Conservation (phyloP, 176 grass and related monocot species). For the Ananas comosus region DNA sequence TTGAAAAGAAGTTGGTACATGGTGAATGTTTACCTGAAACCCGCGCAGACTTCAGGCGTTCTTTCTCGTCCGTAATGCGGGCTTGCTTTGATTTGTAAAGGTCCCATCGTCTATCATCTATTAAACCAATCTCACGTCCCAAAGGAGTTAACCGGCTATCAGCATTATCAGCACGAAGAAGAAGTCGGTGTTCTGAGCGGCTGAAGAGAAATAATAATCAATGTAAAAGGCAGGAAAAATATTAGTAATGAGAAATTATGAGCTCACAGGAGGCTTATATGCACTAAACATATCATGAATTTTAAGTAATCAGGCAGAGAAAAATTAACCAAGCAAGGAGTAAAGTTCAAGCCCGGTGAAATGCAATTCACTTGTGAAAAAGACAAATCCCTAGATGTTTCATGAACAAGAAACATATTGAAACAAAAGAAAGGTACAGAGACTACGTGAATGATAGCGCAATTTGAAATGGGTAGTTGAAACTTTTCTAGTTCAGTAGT, state of each 20-base stretch:
- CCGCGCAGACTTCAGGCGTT: conserved; percentile 60
- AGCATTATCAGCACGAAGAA: conserved; percentile 91
- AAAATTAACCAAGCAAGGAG: too few species aligned
- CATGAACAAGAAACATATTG: too few species aligned
- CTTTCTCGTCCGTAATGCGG: conserved; percentile 71
- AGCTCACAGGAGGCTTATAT: background rate
- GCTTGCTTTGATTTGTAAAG: conserved; percentile 75
- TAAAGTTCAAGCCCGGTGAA: too few species aligned
- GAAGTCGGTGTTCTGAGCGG: conserved; percentile 78
- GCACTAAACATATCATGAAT: background rate
- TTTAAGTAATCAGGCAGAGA: background rate
- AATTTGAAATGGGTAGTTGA: too few species aligned
- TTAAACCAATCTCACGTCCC: conserved; percentile 82
- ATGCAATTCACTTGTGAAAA: too few species aligned
- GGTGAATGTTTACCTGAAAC: conserved; percentile 36
- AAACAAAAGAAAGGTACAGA: too few species aligned
- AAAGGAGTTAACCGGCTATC: conserved; percentile 89
- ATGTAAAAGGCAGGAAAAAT: conserved; percentile 1
- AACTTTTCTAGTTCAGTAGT: too few species aligned
- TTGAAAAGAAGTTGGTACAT: background rate
- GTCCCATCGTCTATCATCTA: conserved; percentile 84
- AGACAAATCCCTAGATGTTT: too few species aligned
- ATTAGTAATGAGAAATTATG: background rate
- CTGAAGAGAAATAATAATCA: conserved; percentile 35
- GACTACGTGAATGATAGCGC: too few species aligned